Conservation (phyloP, 2,329 filamentous ascomycete species). For the Aspergillus novoparasiticus region DNA sequence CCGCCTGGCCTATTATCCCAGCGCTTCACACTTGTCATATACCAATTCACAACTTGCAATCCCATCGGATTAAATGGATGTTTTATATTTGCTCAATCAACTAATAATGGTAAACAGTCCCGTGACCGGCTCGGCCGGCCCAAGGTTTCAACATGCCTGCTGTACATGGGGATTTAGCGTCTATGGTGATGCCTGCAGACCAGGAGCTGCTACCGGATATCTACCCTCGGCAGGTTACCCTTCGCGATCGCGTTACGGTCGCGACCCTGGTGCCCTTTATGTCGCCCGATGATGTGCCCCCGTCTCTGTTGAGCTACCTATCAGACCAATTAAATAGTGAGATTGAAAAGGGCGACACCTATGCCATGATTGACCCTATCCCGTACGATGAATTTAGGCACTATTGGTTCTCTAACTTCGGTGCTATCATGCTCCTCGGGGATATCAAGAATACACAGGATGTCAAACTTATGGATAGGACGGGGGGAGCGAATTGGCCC, state of each 20-base stretch:
- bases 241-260: slow-evolving; percentile 80
- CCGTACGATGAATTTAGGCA: slow-evolving; percentile 72
- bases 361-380: slow-evolving; percentile 81
- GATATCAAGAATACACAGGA: slow-evolving; percentile 67
- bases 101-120: slow-evolving; percentile 40
- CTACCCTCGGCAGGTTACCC: slow-evolving; percentile 73
- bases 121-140: slow-evolving; percentile 33
- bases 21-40: neutral
- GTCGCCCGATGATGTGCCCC: slow-evolving; percentile 74
- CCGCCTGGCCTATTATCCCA: neutral
- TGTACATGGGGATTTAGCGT: slow-evolving; percentile 37
- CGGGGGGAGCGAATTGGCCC: slow-evolving; percentile 71
- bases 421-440: slow-evolving; percentile 82
- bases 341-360: slow-evolving; percentile 89
- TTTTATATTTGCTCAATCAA: slow-evolving; percentile 13
- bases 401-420: slow-evolving; percentile 93
- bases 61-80: neutral
- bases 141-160: slow-evolving; percentile 38
- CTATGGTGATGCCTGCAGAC: slow-evolving; percentile 33
- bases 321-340: slow-evolving; percentile 85
- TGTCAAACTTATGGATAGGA: slow-evolving; percentile 50
- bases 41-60: neutral
- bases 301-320: slow-evolving; percentile 73
- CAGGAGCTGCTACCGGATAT: slow-evolving; percentile 67
- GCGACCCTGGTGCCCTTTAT: slow-evolving; percentile 83